These are phyloP conservation scores for Colletotrichum camelliae DNA, from an alignment of 2,329 filamentous ascomycete genomes.

Conservation along the genomic window DNA sequence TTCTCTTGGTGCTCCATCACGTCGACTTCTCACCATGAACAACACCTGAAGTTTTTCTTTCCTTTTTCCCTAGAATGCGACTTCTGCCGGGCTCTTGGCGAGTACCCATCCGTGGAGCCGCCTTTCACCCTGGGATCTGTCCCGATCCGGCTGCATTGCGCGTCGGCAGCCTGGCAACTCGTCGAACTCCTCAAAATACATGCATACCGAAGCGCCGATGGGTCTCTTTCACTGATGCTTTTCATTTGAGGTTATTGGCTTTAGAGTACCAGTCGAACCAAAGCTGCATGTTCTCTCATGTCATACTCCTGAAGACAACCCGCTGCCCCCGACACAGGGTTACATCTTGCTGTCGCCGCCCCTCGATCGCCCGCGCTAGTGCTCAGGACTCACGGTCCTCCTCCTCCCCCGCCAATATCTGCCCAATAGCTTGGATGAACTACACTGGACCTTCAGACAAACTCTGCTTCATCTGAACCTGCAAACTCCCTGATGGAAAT, in stretches of 20 bases:
- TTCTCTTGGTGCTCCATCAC: neutral
- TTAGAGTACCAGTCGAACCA: neutral
- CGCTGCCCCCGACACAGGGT: neutral
- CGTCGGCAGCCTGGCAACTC: neutral
- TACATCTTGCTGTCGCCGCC: neutral
- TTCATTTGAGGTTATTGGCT: neutral
- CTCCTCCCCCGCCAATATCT: neutral
- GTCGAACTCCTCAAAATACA: neutral
- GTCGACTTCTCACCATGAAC: neutral
- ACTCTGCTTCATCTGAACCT: conserved; percentile 3
- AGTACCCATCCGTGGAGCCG: neutral
- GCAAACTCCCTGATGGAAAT: neutral
- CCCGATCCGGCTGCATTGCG: neutral
- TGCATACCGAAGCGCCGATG: neutral
- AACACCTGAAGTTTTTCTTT: neutral
- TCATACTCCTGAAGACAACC: neutral
- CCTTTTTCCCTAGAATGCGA: neutral
- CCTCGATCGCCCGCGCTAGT: neutral
- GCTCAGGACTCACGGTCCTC: neutral
- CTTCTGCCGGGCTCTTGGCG: neutral
- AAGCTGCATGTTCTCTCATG: neutral
- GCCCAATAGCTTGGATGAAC: conserved; percentile 5
- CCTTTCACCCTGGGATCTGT: neutral
- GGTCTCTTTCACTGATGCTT: neutral
- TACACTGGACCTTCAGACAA: neutral